These are phyloP conservation scores for Podaxis pistillaris DNA, from an alignment of 768 basidiomycete species.

Conservation along the genomic window DNA sequence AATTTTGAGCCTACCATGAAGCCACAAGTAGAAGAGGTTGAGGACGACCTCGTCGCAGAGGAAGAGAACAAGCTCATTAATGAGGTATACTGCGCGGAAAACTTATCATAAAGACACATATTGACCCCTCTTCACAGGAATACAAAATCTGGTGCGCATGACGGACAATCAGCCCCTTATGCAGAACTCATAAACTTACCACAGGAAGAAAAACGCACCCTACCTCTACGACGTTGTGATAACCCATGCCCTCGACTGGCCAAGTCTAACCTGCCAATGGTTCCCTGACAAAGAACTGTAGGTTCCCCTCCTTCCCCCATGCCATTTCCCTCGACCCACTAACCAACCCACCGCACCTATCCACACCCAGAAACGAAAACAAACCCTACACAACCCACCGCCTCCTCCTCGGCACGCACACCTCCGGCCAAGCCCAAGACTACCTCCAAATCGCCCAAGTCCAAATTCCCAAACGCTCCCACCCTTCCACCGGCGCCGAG, in stretches of 20 bases:
- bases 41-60: slow-evolving; percentile 79
- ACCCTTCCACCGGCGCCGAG: slow-evolving; percentile 58
- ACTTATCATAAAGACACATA: slow-evolving; percentile 1
- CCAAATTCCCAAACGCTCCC: slow-evolving; percentile 83
- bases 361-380: slow-evolving; percentile 65
- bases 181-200: slow-evolving; percentile 7
- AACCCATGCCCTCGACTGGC: slow-evolving; percentile 98
- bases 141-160: slow-evolving; percentile 75
- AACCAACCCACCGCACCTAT: background rate
- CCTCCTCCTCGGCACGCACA: slow-evolving; percentile 95
- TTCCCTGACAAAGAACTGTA: slow-evolving; percentile 96
- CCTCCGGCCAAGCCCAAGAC: slow-evolving; percentile 91
- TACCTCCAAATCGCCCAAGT: slow-evolving; percentile 95
- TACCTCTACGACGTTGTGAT: slow-evolving; percentile 98
- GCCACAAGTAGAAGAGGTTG: slow-evolving; percentile 63
- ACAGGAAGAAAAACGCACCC: slow-evolving; percentile 95
- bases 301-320: slow-evolving; percentile 27
- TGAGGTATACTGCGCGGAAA: slow-evolving; percentile 52
- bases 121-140: slow-evolving; percentile 44
- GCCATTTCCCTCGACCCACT: background rate
- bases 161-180: background rate
- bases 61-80: slow-evolving; percentile 89
- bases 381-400: slow-evolving; percentile 96
- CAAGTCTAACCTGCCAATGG: slow-evolving; percentile 97
- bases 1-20: slow-evolving; percentile 31